Percentiles rank a stretch among this genome's conserved stretches.
Conservation (phyloP, 2,329 filamentous ascomycete species). For the Aspergillus tamarii region DNA sequence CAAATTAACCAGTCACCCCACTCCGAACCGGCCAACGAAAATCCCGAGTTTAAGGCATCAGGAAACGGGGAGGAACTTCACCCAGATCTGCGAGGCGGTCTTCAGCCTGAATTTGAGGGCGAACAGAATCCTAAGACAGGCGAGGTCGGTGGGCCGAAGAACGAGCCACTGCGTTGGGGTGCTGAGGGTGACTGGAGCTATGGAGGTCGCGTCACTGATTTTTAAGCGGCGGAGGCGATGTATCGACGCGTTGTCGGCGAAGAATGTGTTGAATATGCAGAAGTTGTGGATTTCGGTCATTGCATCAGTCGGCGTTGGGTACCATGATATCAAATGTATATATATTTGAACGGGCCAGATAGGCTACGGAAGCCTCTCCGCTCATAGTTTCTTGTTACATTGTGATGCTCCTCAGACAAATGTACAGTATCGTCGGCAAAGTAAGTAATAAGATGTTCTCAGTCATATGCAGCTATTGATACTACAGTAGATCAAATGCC, state of each 20-base stretch:
- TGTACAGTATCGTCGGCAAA: neutral
- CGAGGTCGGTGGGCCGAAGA: conserved; percentile 95
- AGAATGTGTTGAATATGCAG: neutral
- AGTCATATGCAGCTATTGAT: neutral
- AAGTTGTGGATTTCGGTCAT: conserved; percentile 1
- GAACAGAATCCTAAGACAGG: conserved; percentile 92
- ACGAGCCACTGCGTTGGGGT: conserved; percentile 91
- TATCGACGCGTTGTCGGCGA: neutral
- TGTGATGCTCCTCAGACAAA: neutral
- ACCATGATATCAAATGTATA: conserved; percentile 7
- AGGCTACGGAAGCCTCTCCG: neutral
- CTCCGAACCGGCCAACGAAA: conserved; percentile 28
- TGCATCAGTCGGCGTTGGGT: conserved; percentile 29
- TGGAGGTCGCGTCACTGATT: conserved; percentile 93
- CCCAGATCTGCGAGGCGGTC: conserved; percentile 73
- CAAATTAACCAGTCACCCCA: conserved; percentile 56
- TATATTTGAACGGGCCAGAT: neutral
- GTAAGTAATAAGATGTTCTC: neutral
- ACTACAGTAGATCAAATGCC: neutral
- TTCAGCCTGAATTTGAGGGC: conserved; percentile 88
- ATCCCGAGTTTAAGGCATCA: conserved; percentile 54
- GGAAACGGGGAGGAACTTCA: conserved; percentile 68
- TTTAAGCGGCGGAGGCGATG: conserved; percentile 48
- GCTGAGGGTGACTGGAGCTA: conserved; percentile 81
- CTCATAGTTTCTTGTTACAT: neutral